Evolutionary conservation across 495 filamentous ascomycete species (phyloP).

Genomic region (Neurospora sp.): DNA sequence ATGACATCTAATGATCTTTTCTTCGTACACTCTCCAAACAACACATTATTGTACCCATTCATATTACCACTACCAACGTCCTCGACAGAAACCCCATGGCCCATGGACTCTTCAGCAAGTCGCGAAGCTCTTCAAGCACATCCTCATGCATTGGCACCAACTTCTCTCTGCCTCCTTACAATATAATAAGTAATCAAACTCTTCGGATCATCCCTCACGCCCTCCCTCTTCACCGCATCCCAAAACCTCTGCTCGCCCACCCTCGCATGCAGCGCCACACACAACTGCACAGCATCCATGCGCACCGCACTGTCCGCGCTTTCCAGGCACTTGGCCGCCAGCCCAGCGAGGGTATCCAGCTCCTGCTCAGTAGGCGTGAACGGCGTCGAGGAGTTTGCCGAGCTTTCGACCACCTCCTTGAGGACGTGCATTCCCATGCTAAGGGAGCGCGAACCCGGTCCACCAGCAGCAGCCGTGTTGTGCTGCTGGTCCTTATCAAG

Average conservation of each 20-base stretch:
- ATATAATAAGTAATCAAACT: conserved; percentile 80
- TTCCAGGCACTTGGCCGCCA: conserved; percentile 54
- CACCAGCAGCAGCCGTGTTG: conserved; percentile 13
- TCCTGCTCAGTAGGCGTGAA: conserved; percentile 36
- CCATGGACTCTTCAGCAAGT: background rate
- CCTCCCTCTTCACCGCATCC: conserved; percentile 41
- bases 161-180: conserved; percentile 50
- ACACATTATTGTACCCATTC: background rate
- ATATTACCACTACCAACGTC: background rate
- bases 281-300: conserved; percentile 67
- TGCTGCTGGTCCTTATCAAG: background rate
- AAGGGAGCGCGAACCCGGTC: conserved; percentile 18
- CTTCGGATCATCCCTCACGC: conserved; percentile 55
- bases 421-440: conserved; percentile 55
- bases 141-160: background rate
- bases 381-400: conserved; percentile 10
- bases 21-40: background rate
- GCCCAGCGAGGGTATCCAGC: conserved; percentile 37
- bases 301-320: conserved; percentile 68
- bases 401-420: conserved; percentile 36
- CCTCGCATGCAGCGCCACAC: conserved; percentile 60
- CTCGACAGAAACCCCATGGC: background rate
- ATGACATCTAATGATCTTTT: background rate
- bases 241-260: conserved; percentile 58
- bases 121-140: background rate